phyloP scores from a whole-genome alignment of 441 rosid genomes.

The Gossypium gossypioides region DNA sequence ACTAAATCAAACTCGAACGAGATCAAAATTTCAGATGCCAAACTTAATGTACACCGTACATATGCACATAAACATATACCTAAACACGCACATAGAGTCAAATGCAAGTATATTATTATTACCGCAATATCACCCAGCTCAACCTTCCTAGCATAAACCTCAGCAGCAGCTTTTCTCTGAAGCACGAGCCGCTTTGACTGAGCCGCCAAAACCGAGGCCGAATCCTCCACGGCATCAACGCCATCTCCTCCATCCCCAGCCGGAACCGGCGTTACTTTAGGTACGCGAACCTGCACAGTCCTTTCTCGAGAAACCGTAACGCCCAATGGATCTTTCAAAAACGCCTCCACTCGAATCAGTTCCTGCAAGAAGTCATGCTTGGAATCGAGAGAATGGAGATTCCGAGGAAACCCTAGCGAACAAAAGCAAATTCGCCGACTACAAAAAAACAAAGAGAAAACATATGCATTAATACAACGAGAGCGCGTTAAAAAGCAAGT shows the following conservation, averaged over 20 bases:
- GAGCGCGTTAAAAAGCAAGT: background rate
- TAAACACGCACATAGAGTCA: background rate
- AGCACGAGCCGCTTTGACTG: slow-evolving; percentile 51
- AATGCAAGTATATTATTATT: slow-evolving; percentile 28
- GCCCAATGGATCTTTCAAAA: slow-evolving; percentile 45
- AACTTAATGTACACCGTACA: background rate
- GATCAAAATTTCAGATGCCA: background rate
- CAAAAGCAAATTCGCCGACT: slow-evolving; percentile 87
- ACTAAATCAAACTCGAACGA: background rate
- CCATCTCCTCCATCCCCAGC: slow-evolving; percentile 24
- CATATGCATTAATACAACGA: slow-evolving; percentile 1
- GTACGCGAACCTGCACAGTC: slow-evolving; percentile 73
- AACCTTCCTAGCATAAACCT: slow-evolving; percentile 48
- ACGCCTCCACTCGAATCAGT: slow-evolving; percentile 37
- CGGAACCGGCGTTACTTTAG: slow-evolving; percentile 42
- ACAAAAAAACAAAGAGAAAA: slow-evolving; percentile 25
- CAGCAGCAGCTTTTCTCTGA: slow-evolving; percentile 60
- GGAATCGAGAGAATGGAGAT: slow-evolving; percentile 35
- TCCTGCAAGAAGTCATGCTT: slow-evolving; percentile 38
- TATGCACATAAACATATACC: background rate
- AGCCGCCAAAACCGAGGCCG: slow-evolving; percentile 3
- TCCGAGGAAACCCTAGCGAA: slow-evolving; percentile 70
- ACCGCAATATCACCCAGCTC: slow-evolving; percentile 57
- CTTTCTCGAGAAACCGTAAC: slow-evolving; percentile 34
- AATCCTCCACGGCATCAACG: slow-evolving; percentile 35